A percentile compares a stretch with the other conserved stretches of the same genome.
phyloP scores from a whole-genome alignment of 2,329 filamentous ascomycete genomes.

The Bipolaris gigantea region DNA sequence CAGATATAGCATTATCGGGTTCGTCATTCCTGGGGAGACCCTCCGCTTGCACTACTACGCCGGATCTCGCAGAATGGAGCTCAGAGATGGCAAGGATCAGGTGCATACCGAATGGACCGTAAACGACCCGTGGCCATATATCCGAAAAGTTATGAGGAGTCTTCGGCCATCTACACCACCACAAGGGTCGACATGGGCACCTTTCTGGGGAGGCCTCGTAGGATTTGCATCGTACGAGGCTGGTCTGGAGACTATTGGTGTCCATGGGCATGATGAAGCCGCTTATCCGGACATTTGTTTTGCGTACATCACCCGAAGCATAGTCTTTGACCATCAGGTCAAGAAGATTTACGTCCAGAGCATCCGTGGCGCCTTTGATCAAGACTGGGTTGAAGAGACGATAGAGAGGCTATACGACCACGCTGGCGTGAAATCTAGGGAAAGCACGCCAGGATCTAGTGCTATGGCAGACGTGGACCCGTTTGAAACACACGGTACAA shows the following conservation, averaged over 20 bases:
- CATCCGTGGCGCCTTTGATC: conserved; percentile 52
- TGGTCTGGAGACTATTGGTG: conserved; percentile 64
- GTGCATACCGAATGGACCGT: conserved; percentile 32
- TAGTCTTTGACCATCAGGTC: conserved; percentile 73
- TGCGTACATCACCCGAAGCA: conserved; percentile 73
- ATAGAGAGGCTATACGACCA: conserved; percentile 36
- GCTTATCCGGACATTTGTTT: conserved; percentile 69
- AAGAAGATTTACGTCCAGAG: conserved; percentile 68
- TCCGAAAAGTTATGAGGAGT: conserved; percentile 45
- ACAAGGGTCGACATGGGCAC: conserved; percentile 41
- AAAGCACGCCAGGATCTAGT: conserved; percentile 34
- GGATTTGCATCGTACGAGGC: conserved; percentile 86
- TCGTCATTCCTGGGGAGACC: conserved; percentile 60
- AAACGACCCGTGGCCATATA: conserved; percentile 44
- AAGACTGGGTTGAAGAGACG: conserved; percentile 52
- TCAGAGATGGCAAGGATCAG: conserved; percentile 33
- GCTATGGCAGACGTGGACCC: conserved; percentile 31
- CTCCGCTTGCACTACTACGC: conserved; percentile 43
- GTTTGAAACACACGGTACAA: conserved; percentile 34
- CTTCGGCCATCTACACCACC: conserved; percentile 37
- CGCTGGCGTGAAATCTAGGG: conserved; percentile 31
- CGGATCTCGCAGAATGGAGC: conserved; percentile 29
- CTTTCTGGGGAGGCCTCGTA: conserved; percentile 83
- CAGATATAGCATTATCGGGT: conserved; percentile 72
- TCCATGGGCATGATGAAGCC: conserved; percentile 48